A percentile compares a stretch with the other conserved stretches of the same genome.
phyloP scores from a whole-genome alignment of 2,329 filamentous ascomycete genomes.

The Colletotrichum spaethianum region DNA sequence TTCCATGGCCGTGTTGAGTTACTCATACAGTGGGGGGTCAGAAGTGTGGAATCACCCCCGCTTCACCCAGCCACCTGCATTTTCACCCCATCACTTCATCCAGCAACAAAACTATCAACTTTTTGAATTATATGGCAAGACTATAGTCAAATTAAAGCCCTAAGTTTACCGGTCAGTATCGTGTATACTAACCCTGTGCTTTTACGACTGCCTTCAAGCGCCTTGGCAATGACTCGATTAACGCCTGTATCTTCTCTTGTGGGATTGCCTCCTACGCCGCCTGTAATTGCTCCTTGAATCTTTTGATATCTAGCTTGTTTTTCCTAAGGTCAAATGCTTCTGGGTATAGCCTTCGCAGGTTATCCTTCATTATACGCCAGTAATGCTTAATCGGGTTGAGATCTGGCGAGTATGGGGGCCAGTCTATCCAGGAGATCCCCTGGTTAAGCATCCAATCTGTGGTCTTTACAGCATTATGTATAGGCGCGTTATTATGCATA shows the following conservation, averaged over 20 bases:
- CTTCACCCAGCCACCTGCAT: too few species aligned
- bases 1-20: too few species aligned
- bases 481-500: too few species aligned
- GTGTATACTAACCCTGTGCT: neutral
- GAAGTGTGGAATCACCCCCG: too few species aligned
- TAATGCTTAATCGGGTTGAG: neutral
- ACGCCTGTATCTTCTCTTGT: neutral
- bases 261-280: neutral
- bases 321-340: neutral
- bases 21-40: too few species aligned
- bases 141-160: neutral
- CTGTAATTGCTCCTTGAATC: neutral
- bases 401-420: too few species aligned
- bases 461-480: too few species aligned
- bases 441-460: neutral
- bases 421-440: neutral
- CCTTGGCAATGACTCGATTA: neutral
- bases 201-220: neutral
- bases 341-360: neutral
- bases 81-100: too few species aligned
- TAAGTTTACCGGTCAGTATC: neutral
- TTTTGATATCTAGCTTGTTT: neutral
- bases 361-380: neutral
- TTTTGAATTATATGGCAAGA: neutral
- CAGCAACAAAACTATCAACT: too few species aligned